These are phyloP conservation scores for Canna indica DNA, from an alignment of 176 grass and related monocot species.

Conservation along the genomic window DNA sequence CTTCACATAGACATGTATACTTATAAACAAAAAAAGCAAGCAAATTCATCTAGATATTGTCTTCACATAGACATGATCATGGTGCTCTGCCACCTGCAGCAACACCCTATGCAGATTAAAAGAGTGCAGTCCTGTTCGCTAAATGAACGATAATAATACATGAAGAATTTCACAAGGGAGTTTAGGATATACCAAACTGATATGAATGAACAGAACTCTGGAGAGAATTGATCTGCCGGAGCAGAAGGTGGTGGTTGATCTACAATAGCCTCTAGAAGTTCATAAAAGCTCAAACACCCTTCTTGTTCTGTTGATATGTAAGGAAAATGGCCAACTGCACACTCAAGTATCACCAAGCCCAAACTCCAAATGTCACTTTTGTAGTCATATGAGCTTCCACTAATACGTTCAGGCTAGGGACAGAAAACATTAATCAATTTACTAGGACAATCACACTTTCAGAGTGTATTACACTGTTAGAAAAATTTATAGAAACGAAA, in stretches of 20 bases:
- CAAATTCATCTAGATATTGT: neutral
- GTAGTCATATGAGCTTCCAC: conserved; percentile 86
- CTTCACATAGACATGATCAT: too few species aligned
- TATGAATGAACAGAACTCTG: conserved; percentile 90
- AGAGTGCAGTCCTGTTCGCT: too few species aligned
- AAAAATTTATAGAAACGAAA: neutral
- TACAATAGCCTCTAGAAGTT: conserved; percentile 91
- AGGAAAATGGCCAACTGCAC: conserved; percentile 82
- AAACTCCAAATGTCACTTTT: conserved; percentile 99
- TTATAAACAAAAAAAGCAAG: neutral
- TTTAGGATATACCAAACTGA: conserved; percentile 54
- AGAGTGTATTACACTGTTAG: neutral
- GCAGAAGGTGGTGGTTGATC: conserved; percentile 87
- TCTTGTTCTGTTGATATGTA: conserved; percentile 68
- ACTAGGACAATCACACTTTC: neutral
- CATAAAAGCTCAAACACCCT: conserved; percentile 83
- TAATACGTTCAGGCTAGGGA: conserved; percentile 79
- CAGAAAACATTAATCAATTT: conserved; percentile 22
- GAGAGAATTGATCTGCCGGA: conserved; percentile 83
- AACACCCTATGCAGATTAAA: too few species aligned
- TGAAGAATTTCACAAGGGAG: neutral
- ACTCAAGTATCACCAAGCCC: conserved; percentile 90
- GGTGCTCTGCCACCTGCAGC: too few species aligned
- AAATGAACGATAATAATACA: neutral
- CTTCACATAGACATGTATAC: neutral